Base-by-base conservation (phyloP, 495 filamentous ascomycete species). In the Aspergillus campestris region DNA sequence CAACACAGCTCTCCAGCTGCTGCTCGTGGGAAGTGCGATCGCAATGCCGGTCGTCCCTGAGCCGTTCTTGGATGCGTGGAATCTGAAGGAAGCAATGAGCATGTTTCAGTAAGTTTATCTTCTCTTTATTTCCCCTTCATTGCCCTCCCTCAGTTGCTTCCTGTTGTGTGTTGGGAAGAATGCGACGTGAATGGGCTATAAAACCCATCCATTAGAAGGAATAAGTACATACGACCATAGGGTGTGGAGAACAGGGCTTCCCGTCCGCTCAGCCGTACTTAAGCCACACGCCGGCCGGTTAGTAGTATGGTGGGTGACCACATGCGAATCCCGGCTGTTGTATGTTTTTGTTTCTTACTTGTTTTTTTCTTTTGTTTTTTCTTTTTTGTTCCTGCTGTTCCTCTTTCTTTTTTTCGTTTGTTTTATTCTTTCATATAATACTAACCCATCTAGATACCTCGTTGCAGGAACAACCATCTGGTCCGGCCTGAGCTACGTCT, bases 401-500 rank as follows among this genome's bases (percentile, higher is more conserved):
- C 6, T 15, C 28, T 54, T 5, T 27, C 31, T 11, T 35, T 34
- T 9, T 13, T 31, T 44, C 12, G 33, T 42, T 38, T 32, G 39
- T 30, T 14, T 44, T 11, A 12, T 47, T 27, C 32, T 45, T 9
- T 4, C 0, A 7, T 12, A 34, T 30, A 10, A 7, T 18, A 46
- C 50, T 50, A 33, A 56, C 12, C 13, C 18, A n/a, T 40, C 6
- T 38, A 73, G 70, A 47, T 73, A 87, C 52, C 65, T 89, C 31
- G 87, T 94, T 6, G 87, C 86, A 0, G 74, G 75, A 0, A 94
- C 87, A 8, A 94, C 87, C 1, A 59, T 91, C 10, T 89, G 86
- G 87, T 90, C 86, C 29, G 87, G 87, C 12, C 70, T 86, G 4
- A 87, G 84, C 59, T 94, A 94, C 55, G 66, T 91, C 30, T 88